A percentile compares a stretch with the other conserved stretches of the same genome.
Conservation (phyloP, 768 basidiomycete species). For the Hemileccinum impolitum region DNA sequence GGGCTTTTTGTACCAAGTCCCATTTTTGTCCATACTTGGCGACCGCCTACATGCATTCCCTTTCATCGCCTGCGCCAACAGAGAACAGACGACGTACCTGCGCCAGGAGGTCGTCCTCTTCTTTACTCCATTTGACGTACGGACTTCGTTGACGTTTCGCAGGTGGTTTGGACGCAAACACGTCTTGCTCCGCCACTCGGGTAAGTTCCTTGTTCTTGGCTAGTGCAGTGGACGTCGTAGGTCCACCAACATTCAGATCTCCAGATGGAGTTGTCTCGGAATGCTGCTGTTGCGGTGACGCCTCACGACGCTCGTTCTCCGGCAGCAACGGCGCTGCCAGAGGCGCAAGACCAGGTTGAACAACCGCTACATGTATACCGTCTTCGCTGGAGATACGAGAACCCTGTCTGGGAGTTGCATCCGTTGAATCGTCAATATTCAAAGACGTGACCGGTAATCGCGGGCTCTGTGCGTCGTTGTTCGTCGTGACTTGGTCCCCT, state of each 20-base stretch:
- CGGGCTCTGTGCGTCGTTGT: background rate
- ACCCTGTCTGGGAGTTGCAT: conserved; percentile 19
- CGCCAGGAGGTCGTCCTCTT: conserved; percentile 39
- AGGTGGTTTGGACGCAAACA: conserved; percentile 13
- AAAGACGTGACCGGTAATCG: background rate
- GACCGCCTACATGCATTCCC: conserved; percentile 28
- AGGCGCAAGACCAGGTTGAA: background rate
- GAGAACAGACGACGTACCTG: conserved; percentile 29
- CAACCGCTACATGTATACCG: background rate
- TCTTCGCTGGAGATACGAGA: conserved; percentile 1
- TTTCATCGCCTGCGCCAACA: background rate
- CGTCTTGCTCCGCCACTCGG: conserved; percentile 31
- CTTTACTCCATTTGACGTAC: conserved; percentile 42
- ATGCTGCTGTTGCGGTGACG: background rate
- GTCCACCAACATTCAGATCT: too few species aligned
- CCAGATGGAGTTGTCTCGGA: conserved; percentile 8
- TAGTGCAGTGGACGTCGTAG: background rate
- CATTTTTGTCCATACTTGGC: conserved; percentile 38
- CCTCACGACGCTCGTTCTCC: conserved; percentile 8
- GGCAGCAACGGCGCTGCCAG: background rate
- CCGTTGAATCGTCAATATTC: conserved; percentile 5
- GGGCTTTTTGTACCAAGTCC: conserved; percentile 40
- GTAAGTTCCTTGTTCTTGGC: conserved; percentile 21
- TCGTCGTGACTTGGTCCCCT: background rate
- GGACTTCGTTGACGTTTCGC: conserved; percentile 36